Percentiles rank a stretch among this genome's conserved stretches.
phyloP scores from a whole-genome alignment of 345 rosid genomes.

The Dimocarpus longan region DNA sequence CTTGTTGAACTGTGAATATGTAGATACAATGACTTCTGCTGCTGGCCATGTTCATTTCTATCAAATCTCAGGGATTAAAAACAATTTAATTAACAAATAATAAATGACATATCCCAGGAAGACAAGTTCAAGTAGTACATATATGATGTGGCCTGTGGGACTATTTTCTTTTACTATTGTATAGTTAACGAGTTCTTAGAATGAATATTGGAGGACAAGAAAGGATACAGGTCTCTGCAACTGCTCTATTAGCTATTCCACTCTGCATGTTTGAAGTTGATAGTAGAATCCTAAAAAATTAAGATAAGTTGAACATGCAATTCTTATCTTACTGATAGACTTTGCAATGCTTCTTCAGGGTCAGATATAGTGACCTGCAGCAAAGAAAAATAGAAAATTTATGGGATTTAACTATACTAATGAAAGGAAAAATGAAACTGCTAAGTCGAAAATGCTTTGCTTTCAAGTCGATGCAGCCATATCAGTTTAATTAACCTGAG shows the following conservation, averaged over 20 bases:
- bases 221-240: constrained; percentile 94
- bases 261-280: constrained; percentile 48
- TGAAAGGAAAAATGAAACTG: not conserved
- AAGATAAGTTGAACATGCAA: not conserved
- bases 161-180: not conserved
- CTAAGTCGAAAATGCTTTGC: not conserved
- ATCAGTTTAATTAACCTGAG: not conserved
- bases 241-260: constrained; percentile 81
- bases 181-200: not conserved
- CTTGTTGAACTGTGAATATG: constrained; percentile 61
- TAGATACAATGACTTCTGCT: constrained; percentile 87
- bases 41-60: constrained; percentile 92
- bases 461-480: not conserved
- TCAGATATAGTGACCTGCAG: constrained; percentile 51
- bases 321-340: constrained; percentile 62
- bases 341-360: constrained; percentile 63
- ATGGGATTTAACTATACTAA: not conserved
- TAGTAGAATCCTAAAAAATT: constrained; percentile 28
- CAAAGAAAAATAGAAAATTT: constrained; percentile 2
- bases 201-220: constrained; percentile 4
- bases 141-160: not conserved
- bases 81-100: constrained; percentile 13
- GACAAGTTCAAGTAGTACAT: not conserved
- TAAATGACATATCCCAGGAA: not conserved
- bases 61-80: constrained; percentile 31